Percentiles rank a stretch among this genome's conserved stretches.
These are phyloP conservation scores for Psilocybe tampanensis DNA, from an alignment of 768 basidiomycete genomes.

Conservation along the genomic window DNA sequence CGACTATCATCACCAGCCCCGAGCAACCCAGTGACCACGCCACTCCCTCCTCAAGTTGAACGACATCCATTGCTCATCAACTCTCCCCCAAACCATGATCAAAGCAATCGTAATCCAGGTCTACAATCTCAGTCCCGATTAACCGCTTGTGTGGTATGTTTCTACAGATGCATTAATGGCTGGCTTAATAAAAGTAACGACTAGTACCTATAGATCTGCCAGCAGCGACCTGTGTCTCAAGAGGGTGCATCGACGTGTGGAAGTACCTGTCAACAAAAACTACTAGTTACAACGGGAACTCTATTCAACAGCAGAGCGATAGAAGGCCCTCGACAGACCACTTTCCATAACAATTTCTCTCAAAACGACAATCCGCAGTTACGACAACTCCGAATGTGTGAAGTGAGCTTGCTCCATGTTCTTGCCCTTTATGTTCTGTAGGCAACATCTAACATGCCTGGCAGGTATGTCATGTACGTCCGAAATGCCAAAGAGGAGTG, in stretches of 20 bases:
- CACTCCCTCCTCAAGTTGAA: background rate
- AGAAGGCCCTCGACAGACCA: background rate
- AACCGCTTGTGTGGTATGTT: constrained; percentile 10
- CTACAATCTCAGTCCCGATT: background rate
- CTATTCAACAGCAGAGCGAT: background rate
- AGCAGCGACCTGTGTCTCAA: background rate
- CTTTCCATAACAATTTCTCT: background rate
- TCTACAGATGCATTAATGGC: background rate
- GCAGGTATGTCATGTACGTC: constrained; percentile 21
- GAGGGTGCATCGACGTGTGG: constrained; percentile 1
- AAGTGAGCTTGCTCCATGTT: background rate
- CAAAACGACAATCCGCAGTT: background rate
- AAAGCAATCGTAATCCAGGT: background rate
- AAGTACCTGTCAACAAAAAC: background rate
- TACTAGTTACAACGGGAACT: background rate
- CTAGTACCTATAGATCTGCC: constrained; percentile 4
- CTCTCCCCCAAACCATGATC: background rate
- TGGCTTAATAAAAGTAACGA: background rate
- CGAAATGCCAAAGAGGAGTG: constrained; percentile 16
- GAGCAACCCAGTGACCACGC: background rate
- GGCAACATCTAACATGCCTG: background rate
- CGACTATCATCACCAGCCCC: background rate
- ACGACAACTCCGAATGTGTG: constrained; percentile 1
- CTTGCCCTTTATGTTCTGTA: too few species aligned
- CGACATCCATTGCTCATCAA: background rate